Base-by-base conservation (phyloP, 345 rosid species). In the Pugionium dolabratum region DNA sequence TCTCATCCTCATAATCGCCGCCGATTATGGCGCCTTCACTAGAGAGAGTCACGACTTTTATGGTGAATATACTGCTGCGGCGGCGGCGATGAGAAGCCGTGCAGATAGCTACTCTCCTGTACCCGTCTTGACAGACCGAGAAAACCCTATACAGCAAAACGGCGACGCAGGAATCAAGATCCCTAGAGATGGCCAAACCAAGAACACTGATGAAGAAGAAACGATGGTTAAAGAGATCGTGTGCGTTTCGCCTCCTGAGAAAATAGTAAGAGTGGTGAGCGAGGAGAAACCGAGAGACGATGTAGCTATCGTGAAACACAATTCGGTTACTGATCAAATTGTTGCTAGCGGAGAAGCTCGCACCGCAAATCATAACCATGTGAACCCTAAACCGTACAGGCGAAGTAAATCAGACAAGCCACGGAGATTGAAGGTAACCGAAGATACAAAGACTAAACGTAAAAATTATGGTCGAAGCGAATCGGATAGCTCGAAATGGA, bases 1-100 rank as follows among this genome's bases (percentile, higher is more conserved):
- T 65, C 75, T 85, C 40, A 80, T 86, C 54, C 73, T 85, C 78
- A 81, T 88, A 67, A 82, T 86, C 10, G 79, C 83, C 1, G 83
- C 76, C 8, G 93, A 86, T 66, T 88, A 80, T 48, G 84, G 87
- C 6, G 75, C 80, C 32, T 90, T 81, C 76, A 73, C 79, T 3
- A 67, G 68, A 66, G 67, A 60, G 9, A 76, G 28, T 10, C 71
- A 5, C 30, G 78, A 77, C 66, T 54, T 78, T 37, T 64, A 82
- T 30, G 57, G 69, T 3, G 81, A 81, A 37, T 66, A 66, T 10
- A 48, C 41, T 0, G 31, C 7, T 9, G 40, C 64, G 9, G 7
- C 37, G 2, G 34, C 40, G 0, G 50, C 51, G 18, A 66, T 49
- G 47, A 64, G 70, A 72, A 49, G 29, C 66, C 54, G 52, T 41